These are phyloP conservation scores for Arabidopsis thaliana DNA, from an alignment of 345 rosid genomes.

Conservation along the genomic window DNA sequence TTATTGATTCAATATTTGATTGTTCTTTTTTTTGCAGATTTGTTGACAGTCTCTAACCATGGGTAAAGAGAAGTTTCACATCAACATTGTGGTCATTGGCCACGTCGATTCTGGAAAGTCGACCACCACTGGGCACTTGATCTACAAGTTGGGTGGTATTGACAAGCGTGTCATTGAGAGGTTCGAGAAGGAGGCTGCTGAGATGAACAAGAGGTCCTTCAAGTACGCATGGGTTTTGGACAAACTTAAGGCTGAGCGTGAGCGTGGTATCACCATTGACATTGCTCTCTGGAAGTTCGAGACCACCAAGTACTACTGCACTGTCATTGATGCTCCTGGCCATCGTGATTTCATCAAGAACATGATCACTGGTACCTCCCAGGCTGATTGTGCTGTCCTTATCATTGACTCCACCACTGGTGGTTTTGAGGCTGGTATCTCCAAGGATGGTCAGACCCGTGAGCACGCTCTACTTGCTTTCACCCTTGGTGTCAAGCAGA, in stretches of 20 bases:
- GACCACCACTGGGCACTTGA: slow-evolving; percentile 87
- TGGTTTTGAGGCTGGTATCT: slow-evolving; percentile 86
- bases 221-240: slow-evolving; percentile 89
- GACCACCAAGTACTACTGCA: slow-evolving; percentile 85
- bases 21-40: slow-evolving; percentile 2
- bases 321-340: slow-evolving; percentile 84
- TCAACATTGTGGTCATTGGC: slow-evolving; percentile 83
- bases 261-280: slow-evolving; percentile 86
- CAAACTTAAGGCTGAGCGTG: slow-evolving; percentile 88
- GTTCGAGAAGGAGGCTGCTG: slow-evolving; percentile 91
- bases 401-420: slow-evolving; percentile 86
- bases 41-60: slow-evolving; percentile 31
- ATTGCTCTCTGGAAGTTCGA: slow-evolving; percentile 86
- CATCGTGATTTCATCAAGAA: slow-evolving; percentile 85
- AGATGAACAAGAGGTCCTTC: slow-evolving; percentile 92
- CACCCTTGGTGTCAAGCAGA: slow-evolving; percentile 93
- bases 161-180: slow-evolving; percentile 92
- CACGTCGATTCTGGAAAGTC: slow-evolving; percentile 82
- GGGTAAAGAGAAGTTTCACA: slow-evolving; percentile 83
- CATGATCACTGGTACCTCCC: slow-evolving; percentile 88
- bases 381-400: slow-evolving; percentile 83
- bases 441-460: slow-evolving; percentile 90
- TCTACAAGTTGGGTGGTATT: slow-evolving; percentile 92
- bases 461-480: slow-evolving; percentile 90
- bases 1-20: background rate